Conservation (phyloP, 345 rosid genomes). For the Dimocarpus longan region DNA sequence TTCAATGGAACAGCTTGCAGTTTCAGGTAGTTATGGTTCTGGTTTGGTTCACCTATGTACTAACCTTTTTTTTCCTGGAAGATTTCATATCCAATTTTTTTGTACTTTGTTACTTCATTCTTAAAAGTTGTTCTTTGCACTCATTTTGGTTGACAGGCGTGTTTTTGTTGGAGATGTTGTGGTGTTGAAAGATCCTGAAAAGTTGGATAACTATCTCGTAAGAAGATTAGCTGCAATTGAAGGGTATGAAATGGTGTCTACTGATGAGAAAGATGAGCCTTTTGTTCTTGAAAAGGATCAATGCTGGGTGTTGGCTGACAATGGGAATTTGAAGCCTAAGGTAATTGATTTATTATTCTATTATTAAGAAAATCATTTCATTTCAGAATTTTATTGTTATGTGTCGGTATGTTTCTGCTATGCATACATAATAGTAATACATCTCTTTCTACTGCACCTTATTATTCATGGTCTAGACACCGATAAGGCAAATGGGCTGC, state of each 20-base stretch:
- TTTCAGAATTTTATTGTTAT: not conserved
- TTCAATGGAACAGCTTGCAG: not conserved
- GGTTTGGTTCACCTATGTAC: not conserved
- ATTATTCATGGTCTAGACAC: not conserved
- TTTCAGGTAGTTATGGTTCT: not conserved
- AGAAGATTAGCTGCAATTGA: conserved; percentile 87
- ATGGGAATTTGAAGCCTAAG: conserved; percentile 75
- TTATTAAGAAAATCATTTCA: not conserved
- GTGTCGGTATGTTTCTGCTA: conserved; percentile 5
- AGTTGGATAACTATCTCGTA: conserved; percentile 54
- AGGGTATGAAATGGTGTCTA: conserved; percentile 90
- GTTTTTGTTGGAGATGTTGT: conserved; percentile 94
- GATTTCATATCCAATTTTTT: not conserved
- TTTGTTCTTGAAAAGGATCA: conserved; percentile 77
- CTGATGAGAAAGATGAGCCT: conserved; percentile 74
- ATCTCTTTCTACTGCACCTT: not conserved
- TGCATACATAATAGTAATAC: not conserved
- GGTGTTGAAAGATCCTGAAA: conserved; percentile 80
- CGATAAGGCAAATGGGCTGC: not conserved
- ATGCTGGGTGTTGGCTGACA: conserved; percentile 94
- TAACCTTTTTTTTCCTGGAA: not conserved
- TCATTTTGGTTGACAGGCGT: conserved; percentile 38
- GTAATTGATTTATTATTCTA: conserved; percentile 38
- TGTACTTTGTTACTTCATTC: not conserved
- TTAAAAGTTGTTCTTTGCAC: not conserved